Conservation (phyloP, 805 yeast genomes). For the Debaryomyces castellii region DNA sequence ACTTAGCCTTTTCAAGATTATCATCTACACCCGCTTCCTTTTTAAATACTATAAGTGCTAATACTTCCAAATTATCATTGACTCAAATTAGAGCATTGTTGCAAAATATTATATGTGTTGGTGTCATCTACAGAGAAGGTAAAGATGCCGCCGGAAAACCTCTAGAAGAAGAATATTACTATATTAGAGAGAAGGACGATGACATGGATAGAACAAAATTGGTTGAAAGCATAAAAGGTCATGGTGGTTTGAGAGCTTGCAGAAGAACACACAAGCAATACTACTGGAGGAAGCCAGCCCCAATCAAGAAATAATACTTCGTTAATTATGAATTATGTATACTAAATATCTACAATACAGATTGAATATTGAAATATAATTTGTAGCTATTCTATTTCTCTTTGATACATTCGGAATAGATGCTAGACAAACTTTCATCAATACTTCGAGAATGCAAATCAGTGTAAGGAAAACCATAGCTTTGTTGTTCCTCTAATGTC, state of each 20-base stretch:
- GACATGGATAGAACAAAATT: slow-evolving; percentile 68
- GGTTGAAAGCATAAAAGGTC: slow-evolving; percentile 77
- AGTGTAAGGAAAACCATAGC: slow-evolving; percentile 26
- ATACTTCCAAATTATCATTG: slow-evolving; percentile 46
- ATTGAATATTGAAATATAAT: background rate
- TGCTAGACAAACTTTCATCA: background rate
- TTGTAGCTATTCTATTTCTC: background rate
- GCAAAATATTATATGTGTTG: slow-evolving; percentile 58
- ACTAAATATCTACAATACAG: background rate
- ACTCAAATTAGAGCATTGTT: slow-evolving; percentile 46
- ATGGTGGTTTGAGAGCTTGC: slow-evolving; percentile 79
- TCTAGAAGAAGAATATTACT: slow-evolving; percentile 91
- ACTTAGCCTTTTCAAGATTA: slow-evolving; percentile 85
- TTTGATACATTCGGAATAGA: background rate
- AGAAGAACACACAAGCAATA: slow-evolving; percentile 92
- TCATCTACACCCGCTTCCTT: slow-evolving; percentile 83
- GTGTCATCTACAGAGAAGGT: slow-evolving; percentile 85
- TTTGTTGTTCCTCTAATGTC: slow-evolving; percentile 18
- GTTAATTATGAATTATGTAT: background rate
- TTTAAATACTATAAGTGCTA: slow-evolving; percentile 60
- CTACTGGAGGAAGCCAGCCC: slow-evolving; percentile 66
- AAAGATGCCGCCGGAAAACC: slow-evolving; percentile 97
- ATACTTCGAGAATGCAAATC: slow-evolving; percentile 10
- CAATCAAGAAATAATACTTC: slow-evolving; percentile 32
- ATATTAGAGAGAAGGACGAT: slow-evolving; percentile 77